Conservation (phyloP, 176 grass and related monocot species). For the Themeda triandra region DNA sequence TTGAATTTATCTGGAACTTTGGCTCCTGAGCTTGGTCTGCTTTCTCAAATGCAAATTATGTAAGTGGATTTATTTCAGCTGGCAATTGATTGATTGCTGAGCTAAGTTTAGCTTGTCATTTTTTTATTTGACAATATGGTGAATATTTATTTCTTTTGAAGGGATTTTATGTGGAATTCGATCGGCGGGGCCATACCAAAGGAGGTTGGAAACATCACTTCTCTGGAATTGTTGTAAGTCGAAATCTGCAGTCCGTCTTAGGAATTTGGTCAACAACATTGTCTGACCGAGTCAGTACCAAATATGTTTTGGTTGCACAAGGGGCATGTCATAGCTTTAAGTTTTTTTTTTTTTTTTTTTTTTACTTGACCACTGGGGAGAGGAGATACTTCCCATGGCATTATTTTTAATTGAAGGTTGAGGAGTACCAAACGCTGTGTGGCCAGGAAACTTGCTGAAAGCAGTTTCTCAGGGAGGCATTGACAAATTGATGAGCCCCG, state of each 20-base stretch:
- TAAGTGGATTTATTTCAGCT: conserved; percentile 39
- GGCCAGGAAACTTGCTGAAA: not conserved
- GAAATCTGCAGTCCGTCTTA: not conserved
- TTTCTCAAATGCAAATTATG: conserved; percentile 82
- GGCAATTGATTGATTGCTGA: not conserved
- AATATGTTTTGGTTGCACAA: conserved; percentile 3
- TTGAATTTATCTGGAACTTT: conserved; percentile 75
- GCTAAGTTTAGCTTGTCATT: conserved; percentile 1
- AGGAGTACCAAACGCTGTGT: not conserved
- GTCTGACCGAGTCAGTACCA: not conserved
- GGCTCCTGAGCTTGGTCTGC: conserved; percentile 75
- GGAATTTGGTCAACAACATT: not conserved
- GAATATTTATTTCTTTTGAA: conserved; percentile 34
- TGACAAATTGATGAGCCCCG: not conserved
- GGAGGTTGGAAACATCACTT: conserved; percentile 70
- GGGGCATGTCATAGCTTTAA: not conserved
- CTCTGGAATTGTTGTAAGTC: conserved; percentile 70
- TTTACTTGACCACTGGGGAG: not conserved
- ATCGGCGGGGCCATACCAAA: conserved; percentile 61
- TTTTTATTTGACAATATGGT: not conserved
- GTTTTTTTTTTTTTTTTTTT: too few relatives aligned
- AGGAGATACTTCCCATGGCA: not conserved
- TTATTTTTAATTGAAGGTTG: not conserved
- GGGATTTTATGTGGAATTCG: conserved; percentile 84
- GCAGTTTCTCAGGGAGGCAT: not conserved